Percentiles rank a stretch among this genome's conserved stretches.
These are phyloP conservation scores for Bipolaris bicolor DNA, from an alignment of 2,329 filamentous ascomycete species.

Conservation along the genomic window DNA sequence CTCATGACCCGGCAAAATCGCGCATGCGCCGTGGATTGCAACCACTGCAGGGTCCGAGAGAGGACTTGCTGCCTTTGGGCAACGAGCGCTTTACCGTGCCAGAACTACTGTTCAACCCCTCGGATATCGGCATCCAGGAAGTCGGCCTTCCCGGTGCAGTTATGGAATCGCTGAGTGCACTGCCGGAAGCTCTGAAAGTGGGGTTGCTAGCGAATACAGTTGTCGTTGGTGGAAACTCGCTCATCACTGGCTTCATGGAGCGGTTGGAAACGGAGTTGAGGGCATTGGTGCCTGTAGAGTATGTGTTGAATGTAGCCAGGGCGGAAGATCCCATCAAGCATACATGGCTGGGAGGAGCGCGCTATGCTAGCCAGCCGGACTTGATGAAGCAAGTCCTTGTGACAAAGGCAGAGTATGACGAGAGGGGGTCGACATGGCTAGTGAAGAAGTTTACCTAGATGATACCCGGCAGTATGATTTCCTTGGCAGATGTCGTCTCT, in stretches of 20 bases:
- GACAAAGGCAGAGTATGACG: conserved; percentile 89
- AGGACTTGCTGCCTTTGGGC: conserved; percentile 84
- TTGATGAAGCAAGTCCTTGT: conserved; percentile 71
- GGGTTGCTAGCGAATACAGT: conserved; percentile 85
- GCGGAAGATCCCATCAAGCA: conserved; percentile 82
- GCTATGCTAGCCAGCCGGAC: conserved; percentile 72
- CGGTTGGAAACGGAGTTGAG: conserved; percentile 77
- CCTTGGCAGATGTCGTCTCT: background rate
- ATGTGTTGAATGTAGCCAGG: conserved; percentile 35
- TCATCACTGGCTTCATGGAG: conserved; percentile 80
- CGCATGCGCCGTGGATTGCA: conserved; percentile 57
- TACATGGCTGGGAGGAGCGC: conserved; percentile 85
- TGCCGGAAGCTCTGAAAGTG: conserved; percentile 85
- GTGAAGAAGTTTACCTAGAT: conserved; percentile 68
- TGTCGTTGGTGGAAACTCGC: conserved; percentile 84
- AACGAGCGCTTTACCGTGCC: conserved; percentile 93
- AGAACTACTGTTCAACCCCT: conserved; percentile 85
- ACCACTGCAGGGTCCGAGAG: conserved; percentile 58
- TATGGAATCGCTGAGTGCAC: conserved; percentile 72
- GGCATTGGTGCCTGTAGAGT: conserved; percentile 52
- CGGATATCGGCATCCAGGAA: conserved; percentile 83
- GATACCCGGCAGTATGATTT: background rate
- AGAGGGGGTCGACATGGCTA: conserved; percentile 76
- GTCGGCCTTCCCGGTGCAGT: conserved; percentile 83
- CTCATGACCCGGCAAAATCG: conserved; percentile 74